phyloP scores from a whole-genome alignment of 768 basidiomycete species.

The Udeniomyces megalosporus region DNA sequence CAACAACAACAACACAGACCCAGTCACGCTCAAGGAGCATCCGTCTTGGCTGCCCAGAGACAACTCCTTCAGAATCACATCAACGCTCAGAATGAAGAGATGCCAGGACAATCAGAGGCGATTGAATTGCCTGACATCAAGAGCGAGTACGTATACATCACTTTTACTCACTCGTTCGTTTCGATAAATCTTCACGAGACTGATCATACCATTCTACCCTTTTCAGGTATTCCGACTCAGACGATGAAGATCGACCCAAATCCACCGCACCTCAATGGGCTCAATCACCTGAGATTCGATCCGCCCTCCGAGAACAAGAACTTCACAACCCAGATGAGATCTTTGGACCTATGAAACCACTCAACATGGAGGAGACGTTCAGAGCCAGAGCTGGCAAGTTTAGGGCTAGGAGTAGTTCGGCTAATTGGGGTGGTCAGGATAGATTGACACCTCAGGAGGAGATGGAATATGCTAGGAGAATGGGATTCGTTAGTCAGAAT shows the following conservation, averaged over 20 bases:
- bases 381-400: slow-evolving; percentile 48
- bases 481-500: slow-evolving; percentile 51
- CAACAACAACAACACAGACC: neutral
- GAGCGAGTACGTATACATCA: slow-evolving; percentile 45
- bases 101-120: slow-evolving; percentile 19
- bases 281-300: slow-evolving; percentile 68
- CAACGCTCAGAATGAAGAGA: neutral
- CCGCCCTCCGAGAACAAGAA: slow-evolving; percentile 64
- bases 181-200: neutral
- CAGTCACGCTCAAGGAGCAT: slow-evolving; percentile 8
- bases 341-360: slow-evolving; percentile 71
- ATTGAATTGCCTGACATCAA: slow-evolving; percentile 87
- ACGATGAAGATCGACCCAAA: slow-evolving; percentile 67
- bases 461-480: slow-evolving; percentile 67
- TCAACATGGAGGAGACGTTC: slow-evolving; percentile 80
- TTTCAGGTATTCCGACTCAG: slow-evolving; percentile 70
- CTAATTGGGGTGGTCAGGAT: slow-evolving; percentile 93
- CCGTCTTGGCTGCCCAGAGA: slow-evolving; percentile 6
- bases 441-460: slow-evolving; percentile 68
- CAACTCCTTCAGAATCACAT: slow-evolving; percentile 10
- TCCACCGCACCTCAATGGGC: slow-evolving; percentile 68
- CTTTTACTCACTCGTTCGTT: neutral
- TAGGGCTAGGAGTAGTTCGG: slow-evolving; percentile 77
- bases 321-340: slow-evolving; percentile 66
- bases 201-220: neutral